phyloP scores from a whole-genome alignment of 2,329 filamentous ascomycete species.

The Pseudopyrenochaeta lycopersici region DNA sequence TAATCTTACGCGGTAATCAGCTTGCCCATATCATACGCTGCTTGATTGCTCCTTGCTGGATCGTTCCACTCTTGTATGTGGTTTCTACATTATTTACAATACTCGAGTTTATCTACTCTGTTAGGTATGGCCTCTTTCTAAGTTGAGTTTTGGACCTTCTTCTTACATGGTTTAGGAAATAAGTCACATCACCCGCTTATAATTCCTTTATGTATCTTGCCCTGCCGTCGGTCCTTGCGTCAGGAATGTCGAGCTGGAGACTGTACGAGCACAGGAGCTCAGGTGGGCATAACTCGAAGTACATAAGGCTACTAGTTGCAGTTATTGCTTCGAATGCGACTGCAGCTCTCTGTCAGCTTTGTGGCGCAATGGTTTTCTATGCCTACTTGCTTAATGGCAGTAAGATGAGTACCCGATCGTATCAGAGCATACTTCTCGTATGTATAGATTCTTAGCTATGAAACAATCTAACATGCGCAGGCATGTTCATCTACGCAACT shows the following conservation, averaged over 20 bases:
- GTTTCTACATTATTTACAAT: not conserved
- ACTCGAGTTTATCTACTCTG: not conserved
- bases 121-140: not conserved
- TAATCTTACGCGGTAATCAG: not conserved
- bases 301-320: not conserved
- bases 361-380: not conserved
- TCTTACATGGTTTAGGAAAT: not conserved
- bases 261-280: not conserved
- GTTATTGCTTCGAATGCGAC: not conserved
- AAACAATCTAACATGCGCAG: not conserved
- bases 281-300: not conserved
- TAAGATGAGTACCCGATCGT: not conserved
- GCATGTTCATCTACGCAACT: not conserved
- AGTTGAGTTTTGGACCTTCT: not conserved
- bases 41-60: not conserved
- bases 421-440: too few species aligned
- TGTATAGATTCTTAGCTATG: not conserved
- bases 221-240: not conserved
- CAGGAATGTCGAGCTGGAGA: too few species aligned
- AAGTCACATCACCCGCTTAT: not conserved
- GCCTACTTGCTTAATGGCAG: not conserved
- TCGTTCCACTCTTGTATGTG: not conserved
- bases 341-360: not conserved
- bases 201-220: not conserved
- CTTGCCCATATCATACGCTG: not conserved